Evolutionary conservation across 106 monocot genomes (phyloP).

Genomic region (Acorus gramineus): DNA sequence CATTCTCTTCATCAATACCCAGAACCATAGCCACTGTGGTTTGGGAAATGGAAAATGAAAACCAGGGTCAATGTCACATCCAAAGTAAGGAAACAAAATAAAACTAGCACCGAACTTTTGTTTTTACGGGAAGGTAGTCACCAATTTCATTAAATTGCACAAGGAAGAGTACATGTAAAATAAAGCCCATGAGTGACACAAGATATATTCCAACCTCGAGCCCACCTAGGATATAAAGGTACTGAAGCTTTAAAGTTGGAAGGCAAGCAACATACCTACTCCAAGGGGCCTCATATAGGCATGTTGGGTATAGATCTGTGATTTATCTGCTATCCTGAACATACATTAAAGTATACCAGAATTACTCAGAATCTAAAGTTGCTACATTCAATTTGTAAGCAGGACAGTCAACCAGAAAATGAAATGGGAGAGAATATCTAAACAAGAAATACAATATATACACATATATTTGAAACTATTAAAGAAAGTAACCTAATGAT

Average conservation of each 20-base stretch:
- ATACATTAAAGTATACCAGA: conserved; percentile 2
- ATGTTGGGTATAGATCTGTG: conserved; percentile 97
- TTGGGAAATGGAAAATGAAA: background rate
- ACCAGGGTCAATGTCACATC: background rate
- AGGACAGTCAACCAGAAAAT: too few relatives aligned
- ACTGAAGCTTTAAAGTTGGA: background rate
- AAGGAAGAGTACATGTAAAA: too few relatives aligned
- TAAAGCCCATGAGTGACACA: too few relatives aligned
- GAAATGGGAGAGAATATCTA: background rate
- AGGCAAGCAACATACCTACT: conserved; percentile 54
- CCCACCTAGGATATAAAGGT: background rate
- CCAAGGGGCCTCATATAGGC: conserved; percentile 99
- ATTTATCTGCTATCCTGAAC: conserved; percentile 96
- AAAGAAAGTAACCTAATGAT: too few relatives aligned
- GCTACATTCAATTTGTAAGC: too few relatives aligned
- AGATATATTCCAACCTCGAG: too few relatives aligned
- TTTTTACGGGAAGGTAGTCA: too few relatives aligned
- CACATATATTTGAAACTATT: too few relatives aligned
- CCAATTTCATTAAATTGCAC: too few relatives aligned
- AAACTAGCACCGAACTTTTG: background rate
- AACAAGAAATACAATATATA: background rate
- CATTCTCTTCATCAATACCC: conserved; percentile 97
- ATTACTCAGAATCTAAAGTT: too few relatives aligned
- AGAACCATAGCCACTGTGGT: conserved; percentile 80
- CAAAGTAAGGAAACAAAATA: background rate